Evolutionary conservation across 2,329 filamentous ascomycete species (phyloP), one percentile per base, ranked within the genome.

Genomic region (Hortaea sp.): DNA sequence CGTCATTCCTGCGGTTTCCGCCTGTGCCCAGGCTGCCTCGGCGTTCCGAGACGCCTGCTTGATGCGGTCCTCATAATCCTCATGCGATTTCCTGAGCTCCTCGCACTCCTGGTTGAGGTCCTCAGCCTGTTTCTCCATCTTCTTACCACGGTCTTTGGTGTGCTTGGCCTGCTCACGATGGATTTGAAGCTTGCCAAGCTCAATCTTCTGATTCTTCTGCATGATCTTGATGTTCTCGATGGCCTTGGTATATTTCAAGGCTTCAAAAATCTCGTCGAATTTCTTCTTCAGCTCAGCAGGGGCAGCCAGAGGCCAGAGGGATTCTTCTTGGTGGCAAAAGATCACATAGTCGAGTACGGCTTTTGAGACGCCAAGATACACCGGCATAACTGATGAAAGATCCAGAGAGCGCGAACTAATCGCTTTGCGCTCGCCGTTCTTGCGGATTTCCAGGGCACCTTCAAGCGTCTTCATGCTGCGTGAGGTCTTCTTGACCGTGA

Each of bases 251-350:
- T 97, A 98, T 63, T 95, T 95, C 67, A 87, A 74, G 1, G 92
- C 92, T 67, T 97, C 92, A 56, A 98, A 98, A 7, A 98, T 98
- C 63, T 95, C 88, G 61, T 98, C 92, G 50, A 98, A 98, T 44
- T 82, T 84, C 65, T 94, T 94, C 68, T 98, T 98, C 43, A 98
- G 72, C 0, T 79, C 79, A 0, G 78, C 72, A 0, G 92, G 88
- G 59, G 94, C 87, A 61, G 88, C 94, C 75, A 98, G 82, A 0
- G 92, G 92, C 92, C 92, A 98, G 29, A 97, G 69, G 28, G 90
- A 95, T 56, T 98, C 92, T 63, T 98, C 92, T 63, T 98, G 92
- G 62, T 98, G 92, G 64, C 92, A 98, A 68, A 98, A 98, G 56
- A 98, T 95, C 63, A 98, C 92, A 48, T 84, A 85, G 55, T 97